phyloP scores from a whole-genome alignment of 2,329 filamentous ascomycete species.

The Aspergillus thermomutatus region DNA sequence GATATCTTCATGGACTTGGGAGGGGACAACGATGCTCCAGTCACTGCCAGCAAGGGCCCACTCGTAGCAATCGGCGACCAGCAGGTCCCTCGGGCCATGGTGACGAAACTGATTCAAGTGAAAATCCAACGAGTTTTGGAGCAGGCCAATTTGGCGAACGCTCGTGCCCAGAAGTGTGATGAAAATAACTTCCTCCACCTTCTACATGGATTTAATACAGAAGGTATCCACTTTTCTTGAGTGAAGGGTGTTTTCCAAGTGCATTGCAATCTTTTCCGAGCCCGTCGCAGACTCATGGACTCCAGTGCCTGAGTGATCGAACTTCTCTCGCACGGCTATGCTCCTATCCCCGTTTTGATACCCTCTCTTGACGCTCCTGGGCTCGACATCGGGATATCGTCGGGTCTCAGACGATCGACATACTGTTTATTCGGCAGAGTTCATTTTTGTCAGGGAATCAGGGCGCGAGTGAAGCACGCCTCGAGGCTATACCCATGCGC shows the following conservation, averaged over 20 bases:
- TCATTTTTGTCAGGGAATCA: neutral
- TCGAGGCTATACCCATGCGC: neutral
- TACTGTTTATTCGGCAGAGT: too few species aligned
- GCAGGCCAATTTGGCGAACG: constrained; percentile 70
- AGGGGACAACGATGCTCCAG: constrained; percentile 45
- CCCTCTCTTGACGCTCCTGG: neutral
- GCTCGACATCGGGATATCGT: neutral
- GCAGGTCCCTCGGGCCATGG: constrained; percentile 68
- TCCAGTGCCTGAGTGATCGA: neutral
- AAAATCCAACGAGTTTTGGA: constrained; percentile 79
- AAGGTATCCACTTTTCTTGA: constrained; percentile 15
- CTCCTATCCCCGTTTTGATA: neutral
- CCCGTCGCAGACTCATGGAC: neutral
- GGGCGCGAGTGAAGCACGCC: neutral
- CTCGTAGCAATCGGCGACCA: constrained; percentile 50
- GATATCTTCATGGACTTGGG: constrained; percentile 45
- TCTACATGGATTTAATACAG: constrained; percentile 60
- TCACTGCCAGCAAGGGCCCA: constrained; percentile 46
- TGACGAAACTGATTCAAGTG: constrained; percentile 69
- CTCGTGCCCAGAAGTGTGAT: constrained; percentile 74
- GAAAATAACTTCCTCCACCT: constrained; percentile 82
- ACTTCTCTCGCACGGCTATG: neutral
- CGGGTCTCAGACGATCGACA: too few species aligned
- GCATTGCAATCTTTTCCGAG: neutral
- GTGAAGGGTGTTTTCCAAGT: neutral